These are phyloP conservation scores for Diaporthe citriasiana DNA, from an alignment of 2,329 filamentous ascomycete species.

Conservation along the genomic window DNA sequence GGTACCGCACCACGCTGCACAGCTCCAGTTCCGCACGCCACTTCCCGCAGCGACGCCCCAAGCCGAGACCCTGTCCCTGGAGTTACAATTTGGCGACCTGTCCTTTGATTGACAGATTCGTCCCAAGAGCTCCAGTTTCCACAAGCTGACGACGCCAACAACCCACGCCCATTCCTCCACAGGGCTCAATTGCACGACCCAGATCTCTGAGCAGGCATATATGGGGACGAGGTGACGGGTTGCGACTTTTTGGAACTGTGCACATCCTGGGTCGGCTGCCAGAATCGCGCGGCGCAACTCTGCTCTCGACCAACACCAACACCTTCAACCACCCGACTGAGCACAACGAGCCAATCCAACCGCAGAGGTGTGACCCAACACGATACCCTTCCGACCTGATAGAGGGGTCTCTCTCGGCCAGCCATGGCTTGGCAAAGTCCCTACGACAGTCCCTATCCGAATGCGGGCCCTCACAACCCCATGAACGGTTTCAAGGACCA, in stretches of 20 bases:
- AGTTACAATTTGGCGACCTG: slow-evolving; percentile 36
- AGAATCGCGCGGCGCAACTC: slow-evolving; percentile 30
- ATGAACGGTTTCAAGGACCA: slow-evolving; percentile 87
- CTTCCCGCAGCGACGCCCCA: slow-evolving; percentile 15
- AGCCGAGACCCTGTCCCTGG: slow-evolving; percentile 21
- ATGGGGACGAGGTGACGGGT: slow-evolving; percentile 14
- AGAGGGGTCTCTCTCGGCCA: slow-evolving; percentile 2
- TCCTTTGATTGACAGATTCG: slow-evolving; percentile 31
- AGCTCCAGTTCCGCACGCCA: slow-evolving; percentile 13
- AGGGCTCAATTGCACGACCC: slow-evolving; percentile 13
- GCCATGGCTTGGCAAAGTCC: slow-evolving; percentile 42
- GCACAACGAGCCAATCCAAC: slow-evolving; percentile 3
- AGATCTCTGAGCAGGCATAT: background rate
- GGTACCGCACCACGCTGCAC: slow-evolving; percentile 22
- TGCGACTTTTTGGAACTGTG: background rate
- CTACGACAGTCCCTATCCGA: slow-evolving; percentile 40
- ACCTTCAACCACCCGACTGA: background rate
- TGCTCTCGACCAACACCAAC: background rate
- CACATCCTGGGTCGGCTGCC: background rate
- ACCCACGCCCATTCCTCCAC: background rate
- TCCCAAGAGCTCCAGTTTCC: slow-evolving; percentile 9
- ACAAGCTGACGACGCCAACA: slow-evolving; percentile 32
- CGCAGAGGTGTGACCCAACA: background rate
- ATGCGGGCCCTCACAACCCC: slow-evolving; percentile 28
- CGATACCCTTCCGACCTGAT: background rate